Conservation (phyloP, 1,139 yeast genomes). For the Komagataea norvegica region DNA sequence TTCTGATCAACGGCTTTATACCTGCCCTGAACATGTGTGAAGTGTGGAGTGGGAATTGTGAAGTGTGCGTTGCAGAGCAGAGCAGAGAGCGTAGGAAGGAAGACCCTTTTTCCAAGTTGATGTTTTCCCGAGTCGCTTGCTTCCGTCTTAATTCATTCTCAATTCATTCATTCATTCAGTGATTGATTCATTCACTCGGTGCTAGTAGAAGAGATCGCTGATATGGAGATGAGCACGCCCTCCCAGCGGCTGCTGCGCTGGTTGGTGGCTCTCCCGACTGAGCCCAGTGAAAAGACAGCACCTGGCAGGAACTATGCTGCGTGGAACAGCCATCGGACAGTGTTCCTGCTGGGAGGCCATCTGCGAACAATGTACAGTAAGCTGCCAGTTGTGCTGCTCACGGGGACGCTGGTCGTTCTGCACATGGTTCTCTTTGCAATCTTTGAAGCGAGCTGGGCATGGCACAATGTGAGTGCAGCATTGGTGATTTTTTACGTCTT, state of each 20-base stretch:
- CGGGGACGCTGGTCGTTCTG: constrained; percentile 35
- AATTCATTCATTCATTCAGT: no score
- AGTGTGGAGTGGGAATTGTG: no score
- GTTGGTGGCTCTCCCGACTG: constrained; percentile 9
- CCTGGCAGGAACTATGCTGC: constrained; percentile 34
- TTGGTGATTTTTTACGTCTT: constrained; percentile 55
- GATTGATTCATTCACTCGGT: no score
- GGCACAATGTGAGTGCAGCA: constrained; percentile 56
- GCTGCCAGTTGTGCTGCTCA: constrained; percentile 33
- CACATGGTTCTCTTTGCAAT: constrained; percentile 50
- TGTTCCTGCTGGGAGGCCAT: constrained; percentile 65
- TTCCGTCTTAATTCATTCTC: no score
- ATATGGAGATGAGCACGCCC: not conserved
- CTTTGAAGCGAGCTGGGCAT: constrained; percentile 52
- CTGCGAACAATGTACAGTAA: constrained; percentile 37
- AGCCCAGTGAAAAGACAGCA: not conserved
- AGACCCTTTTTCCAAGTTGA: no score
- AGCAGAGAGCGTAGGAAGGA: no score
- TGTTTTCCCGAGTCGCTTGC: no score
- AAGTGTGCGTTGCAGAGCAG: no score
- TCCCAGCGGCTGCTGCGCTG: constrained; percentile 11
- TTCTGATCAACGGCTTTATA: no score
- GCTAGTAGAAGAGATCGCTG: no score
- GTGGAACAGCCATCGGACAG: constrained; percentile 37
- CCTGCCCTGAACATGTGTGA: no score